Evolutionary conservation across 306 rosid genomes (phyloP).

Genomic region (Leucaena leucocephala): DNA sequence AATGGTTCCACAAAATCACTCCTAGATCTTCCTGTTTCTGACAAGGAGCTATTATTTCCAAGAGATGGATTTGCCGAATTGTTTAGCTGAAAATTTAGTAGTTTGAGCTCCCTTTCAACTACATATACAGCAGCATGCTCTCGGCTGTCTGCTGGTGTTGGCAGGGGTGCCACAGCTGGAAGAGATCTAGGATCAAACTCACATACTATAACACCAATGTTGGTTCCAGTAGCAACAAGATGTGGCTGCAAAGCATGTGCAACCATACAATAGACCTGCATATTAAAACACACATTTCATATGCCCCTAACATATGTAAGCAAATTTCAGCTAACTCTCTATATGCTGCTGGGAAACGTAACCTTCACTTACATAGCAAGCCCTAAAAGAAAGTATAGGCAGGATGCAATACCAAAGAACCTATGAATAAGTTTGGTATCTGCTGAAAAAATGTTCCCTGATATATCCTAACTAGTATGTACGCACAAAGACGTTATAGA

Average conservation of each 20-base stretch:
- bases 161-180: constrained; percentile 92
- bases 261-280: constrained; percentile 95
- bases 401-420: background rate
- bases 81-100: constrained; percentile 86
- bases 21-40: constrained; percentile 82
- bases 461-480: constrained; percentile 2
- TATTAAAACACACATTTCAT: background rate
- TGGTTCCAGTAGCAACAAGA: constrained; percentile 98
- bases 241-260: constrained; percentile 95
- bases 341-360: background rate
- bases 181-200: constrained; percentile 98
- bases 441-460: background rate
- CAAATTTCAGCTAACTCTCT: background rate
- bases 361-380: background rate
- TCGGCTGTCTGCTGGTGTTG: constrained; percentile 81
- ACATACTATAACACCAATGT: constrained; percentile 87
- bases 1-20: constrained; percentile 81
- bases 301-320: background rate
- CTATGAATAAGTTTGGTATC: background rate
- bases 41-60: constrained; percentile 84
- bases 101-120: constrained; percentile 87
- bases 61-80: constrained; percentile 93
- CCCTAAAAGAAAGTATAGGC: constrained; percentile 3
- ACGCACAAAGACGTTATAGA: constrained; percentile 4
- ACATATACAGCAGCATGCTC: constrained; percentile 95